Percentiles rank a stretch among this genome's conserved stretches.
These are phyloP conservation scores for cucumber (Cucumis sativus) DNA, from an alignment of 306 rosid genomes.

Conservation along the genomic window Cucumber_9930_V3 NC_026656.2:14658501-14659000, in stretches of 20 bases:
- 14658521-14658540: too few species aligned
- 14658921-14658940: too few species aligned
- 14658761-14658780: neutral
- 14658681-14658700: constrained; percentile 24
- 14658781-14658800: constrained; percentile 20
- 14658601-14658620: constrained; percentile 15
- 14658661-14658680: constrained; percentile 13
- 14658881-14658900: too few species aligned
- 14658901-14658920: too few species aligned
- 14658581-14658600: constrained; percentile 34
- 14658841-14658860: too few species aligned
- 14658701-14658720: constrained; percentile 8
- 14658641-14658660: constrained; percentile 13
- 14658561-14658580: constrained; percentile 33
- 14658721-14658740: constrained; percentile 17
- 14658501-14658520: too few species aligned
- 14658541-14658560: neutral
- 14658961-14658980: too few species aligned
- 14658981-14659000: too few species aligned
- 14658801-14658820: constrained; percentile 21
- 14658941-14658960: too few species aligned
- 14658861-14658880: too few species aligned
- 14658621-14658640: constrained; percentile 18
- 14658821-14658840: neutral
- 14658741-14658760: constrained; percentile 22